A percentile compares a stretch with the other conserved stretches of the same genome.
phyloP scores from a whole-genome alignment of 2,329 filamentous ascomycete genomes.

The Aquanectria penicillioides region DNA sequence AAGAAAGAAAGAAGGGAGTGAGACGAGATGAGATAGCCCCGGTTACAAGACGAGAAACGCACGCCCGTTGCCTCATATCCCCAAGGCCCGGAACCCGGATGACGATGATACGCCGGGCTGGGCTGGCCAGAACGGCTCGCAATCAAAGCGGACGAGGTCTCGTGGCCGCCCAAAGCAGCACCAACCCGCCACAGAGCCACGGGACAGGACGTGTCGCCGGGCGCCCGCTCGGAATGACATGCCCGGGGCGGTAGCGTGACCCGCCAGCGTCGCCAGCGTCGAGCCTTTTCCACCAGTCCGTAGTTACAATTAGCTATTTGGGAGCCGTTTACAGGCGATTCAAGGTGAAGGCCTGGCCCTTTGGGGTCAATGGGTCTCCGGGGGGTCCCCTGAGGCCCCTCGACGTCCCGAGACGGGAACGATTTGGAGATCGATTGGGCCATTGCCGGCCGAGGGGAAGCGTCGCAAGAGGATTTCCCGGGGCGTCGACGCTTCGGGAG shows the following conservation, averaged over 20 bases:
- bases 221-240: conserved; percentile 31
- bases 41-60: conserved; percentile 26
- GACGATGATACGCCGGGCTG: conserved; percentile 40
- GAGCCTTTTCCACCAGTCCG: conserved; percentile 19
- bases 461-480: conserved; percentile 50
- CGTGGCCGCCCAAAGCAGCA: too few species aligned
- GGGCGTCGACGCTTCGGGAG: conserved; percentile 34
- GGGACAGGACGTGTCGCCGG: conserved; percentile 18
- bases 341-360: background rate
- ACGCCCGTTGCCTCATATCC: conserved; percentile 26
- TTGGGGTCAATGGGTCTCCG: too few species aligned
- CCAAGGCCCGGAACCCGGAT: conserved; percentile 28
- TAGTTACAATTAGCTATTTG: background rate
- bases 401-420: conserved; percentile 15
- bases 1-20: conserved; percentile 19
- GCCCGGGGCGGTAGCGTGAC: conserved; percentile 32
- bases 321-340: conserved; percentile 4
- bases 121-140: conserved; percentile 2
- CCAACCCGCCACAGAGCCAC: conserved; percentile 7
- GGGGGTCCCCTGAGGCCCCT: conserved; percentile 20
- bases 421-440: conserved; percentile 30
- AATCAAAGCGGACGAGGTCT: conserved; percentile 29
- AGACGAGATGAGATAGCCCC: conserved; percentile 26
- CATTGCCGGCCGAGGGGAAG: conserved; percentile 43
- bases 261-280: conserved; percentile 5